Evolutionary conservation across 805 yeast species (phyloP), one percentile per base, ranked within the genome.

Genomic region (Kodamaea nitidulidarum): DNA sequence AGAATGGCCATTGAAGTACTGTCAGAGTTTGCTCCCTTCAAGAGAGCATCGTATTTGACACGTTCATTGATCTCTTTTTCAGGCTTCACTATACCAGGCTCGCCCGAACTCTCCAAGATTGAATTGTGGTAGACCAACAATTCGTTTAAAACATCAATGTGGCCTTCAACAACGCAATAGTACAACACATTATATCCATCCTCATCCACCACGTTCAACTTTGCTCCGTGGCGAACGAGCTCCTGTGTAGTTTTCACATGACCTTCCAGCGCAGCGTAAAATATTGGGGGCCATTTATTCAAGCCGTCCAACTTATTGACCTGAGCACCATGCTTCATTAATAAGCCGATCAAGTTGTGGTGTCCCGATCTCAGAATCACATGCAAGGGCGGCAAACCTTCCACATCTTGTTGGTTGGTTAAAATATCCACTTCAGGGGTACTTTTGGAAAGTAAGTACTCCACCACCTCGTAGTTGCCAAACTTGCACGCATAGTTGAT

Each of bases 141-240:
- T 15, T 81, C 80, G 56, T 85, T 82, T 48, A 90, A 63, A 2
- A 88, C 91, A n/a, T 70, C 74, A 20, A 88, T 79, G 54, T 88
- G 91, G 16, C 98, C 98, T 58, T 90, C 97, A 78, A 95, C 86
- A 15, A 90, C 84, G 17, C 97, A 91, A 57, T 91, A 86, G 57
- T 84, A 91, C 33, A 90, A 53, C 0, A 96, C 96, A 38, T 82
- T 76, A 49, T 76, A 75, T 3, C 88, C 84, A 44, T 86, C 85
- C 44, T 84, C 93, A 61, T 93, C 98, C 11, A 77, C 69, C 15
- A 84, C 56, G 42, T 67, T 63, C 41, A 82, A 69, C 41, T 78
- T 73, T 0, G 97, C 96, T 4, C 91, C 90, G 43, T 71, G 75
- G 15, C 76, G 75, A 14, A 93, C 74, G 41, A 93, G 69, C 35